Conservation (phyloP, 2,329 filamentous ascomycete species). For the Stagonosporopsis chrysanthemi region DNA sequence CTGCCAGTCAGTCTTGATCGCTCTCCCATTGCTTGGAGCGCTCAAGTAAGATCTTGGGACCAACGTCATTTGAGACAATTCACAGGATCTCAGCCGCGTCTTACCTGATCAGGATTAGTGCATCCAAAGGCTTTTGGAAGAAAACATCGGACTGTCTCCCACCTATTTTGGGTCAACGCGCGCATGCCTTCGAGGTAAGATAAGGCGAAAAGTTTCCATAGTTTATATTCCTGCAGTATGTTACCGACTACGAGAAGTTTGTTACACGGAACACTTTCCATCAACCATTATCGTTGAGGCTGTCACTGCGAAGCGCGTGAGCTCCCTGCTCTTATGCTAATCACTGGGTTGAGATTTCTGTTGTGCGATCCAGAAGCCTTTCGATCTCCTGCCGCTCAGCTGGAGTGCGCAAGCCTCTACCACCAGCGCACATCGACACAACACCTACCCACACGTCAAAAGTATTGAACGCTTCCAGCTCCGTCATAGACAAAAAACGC, state of each 20-base stretch:
- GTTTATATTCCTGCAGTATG: not conserved
- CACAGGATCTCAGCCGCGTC: not conserved
- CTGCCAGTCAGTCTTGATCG: not conserved
- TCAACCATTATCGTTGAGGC: not conserved
- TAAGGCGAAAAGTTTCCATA: not conserved
- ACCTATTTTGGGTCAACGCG: not conserved
- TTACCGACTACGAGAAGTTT: not conserved
- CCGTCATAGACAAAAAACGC: not conserved
- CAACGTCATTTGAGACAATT: not conserved
- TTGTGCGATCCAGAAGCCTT: not conserved
- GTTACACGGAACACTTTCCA: not conserved
- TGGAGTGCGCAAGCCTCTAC: not conserved
- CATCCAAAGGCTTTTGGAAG: not conserved
- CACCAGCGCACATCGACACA: not conserved
- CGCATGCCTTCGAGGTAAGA: not conserved
- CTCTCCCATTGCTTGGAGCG: not conserved
- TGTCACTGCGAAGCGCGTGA: not conserved
- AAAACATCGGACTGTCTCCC: not conserved
- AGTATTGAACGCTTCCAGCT: not conserved
- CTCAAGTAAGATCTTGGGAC: not conserved
- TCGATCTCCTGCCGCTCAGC: not conserved
- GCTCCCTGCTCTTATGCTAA: not conserved
- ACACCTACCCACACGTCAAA: conserved; percentile 4
- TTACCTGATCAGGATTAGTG: not conserved
- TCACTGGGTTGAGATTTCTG: not conserved